Percentiles rank a stretch among this genome's conserved stretches.
phyloP scores from a whole-genome alignment of 768 basidiomycete species.

The Collybiopsis luxurians region DNA sequence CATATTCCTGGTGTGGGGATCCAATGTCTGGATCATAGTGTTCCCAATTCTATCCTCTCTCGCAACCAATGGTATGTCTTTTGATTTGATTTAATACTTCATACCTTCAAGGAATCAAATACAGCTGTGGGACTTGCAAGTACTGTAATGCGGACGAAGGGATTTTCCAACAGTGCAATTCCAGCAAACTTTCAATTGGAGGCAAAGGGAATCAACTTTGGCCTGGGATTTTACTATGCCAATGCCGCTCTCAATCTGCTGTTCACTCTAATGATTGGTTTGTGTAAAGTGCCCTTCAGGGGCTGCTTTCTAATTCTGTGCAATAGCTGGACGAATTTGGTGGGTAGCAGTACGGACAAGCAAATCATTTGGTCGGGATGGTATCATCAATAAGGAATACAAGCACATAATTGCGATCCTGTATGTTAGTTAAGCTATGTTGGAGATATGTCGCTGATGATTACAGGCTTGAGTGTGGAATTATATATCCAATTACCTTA shows the following conservation, averaged over 20 bases:
- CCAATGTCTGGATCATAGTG: neutral
- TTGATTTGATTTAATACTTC: neutral
- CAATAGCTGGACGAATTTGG: slow-evolving; percentile 2
- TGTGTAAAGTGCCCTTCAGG: neutral
- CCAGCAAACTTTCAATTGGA: neutral
- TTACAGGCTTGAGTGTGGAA: neutral
- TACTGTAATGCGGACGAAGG: neutral
- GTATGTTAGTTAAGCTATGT: neutral
- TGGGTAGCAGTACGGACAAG: neutral
- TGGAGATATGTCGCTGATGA: neutral
- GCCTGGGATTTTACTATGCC: neutral
- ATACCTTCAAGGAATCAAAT: neutral
- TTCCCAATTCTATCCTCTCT: neutral
- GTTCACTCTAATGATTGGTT: neutral
- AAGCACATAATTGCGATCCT: neutral
- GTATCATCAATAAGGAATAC: neutral
- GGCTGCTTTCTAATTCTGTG: too few species aligned
- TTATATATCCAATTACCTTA: neutral
- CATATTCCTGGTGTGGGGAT: neutral
- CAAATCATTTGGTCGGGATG: neutral
- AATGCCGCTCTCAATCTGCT: neutral
- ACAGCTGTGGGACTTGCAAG: neutral
- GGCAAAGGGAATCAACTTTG: neutral
- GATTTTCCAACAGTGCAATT: neutral
- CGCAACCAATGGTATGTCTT: neutral